Conservation (phyloP, 108 stramenopile species). For the Skeletonema marinoi region DNA sequence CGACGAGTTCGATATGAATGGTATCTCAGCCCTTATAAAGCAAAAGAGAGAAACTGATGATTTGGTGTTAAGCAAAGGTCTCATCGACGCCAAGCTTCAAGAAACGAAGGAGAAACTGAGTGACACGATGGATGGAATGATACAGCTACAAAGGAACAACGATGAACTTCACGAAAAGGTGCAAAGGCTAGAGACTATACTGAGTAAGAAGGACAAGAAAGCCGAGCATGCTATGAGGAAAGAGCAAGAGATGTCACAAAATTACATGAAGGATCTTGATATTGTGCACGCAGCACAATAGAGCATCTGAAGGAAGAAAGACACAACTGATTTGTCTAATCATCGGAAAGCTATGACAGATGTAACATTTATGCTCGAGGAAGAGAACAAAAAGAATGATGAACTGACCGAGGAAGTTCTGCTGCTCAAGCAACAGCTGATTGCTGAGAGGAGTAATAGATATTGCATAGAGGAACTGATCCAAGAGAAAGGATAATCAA, state of each 20-base stretch:
- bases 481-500: neutral
- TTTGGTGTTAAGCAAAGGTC: neutral
- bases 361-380: neutral
- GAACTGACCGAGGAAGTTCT: neutral
- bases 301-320: neutral
- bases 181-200: neutral
- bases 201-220: neutral
- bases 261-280: neutral
- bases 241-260: neutral
- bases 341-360: neutral
- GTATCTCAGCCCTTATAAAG: neutral
- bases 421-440: neutral
- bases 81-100: neutral
- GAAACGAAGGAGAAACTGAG: neutral
- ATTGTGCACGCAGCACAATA: neutral
- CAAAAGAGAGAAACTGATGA: neutral
- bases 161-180: neutral
- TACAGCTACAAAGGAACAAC: neutral
- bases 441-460: neutral
- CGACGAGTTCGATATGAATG: neutral
- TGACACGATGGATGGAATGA: neutral
- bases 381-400: neutral
- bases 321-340: neutral
- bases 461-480: neutral
- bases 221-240: neutral